A percentile compares a stretch with the other conserved stretches of the same genome.
Evolutionary conservation across 1,284 basidiomycete genomes (phyloP).

Genomic region (Papiliotrema terrestris): DNA sequence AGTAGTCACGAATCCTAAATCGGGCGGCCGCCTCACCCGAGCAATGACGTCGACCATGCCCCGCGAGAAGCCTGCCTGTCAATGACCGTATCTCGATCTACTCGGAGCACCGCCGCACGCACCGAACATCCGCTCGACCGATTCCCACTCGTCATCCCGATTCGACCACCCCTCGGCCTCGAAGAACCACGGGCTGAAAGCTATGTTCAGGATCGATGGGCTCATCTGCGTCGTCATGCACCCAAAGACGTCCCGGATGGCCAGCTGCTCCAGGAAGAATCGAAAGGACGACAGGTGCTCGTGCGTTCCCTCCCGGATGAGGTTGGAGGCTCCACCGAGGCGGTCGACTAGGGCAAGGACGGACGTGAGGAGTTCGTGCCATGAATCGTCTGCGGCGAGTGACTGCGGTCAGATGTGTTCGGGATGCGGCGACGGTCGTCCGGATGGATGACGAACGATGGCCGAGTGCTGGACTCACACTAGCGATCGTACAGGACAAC

Average conservation of each 20-base stretch:
- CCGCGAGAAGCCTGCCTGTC: conserved; percentile 27
- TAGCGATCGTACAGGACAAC: conserved; percentile 42
- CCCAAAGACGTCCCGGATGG: conserved; percentile 45
- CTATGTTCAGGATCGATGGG: conserved; percentile 38
- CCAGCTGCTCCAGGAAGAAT: conserved; percentile 46
- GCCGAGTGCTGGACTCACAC: conserved; percentile 39
- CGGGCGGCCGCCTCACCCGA: conserved; percentile 18
- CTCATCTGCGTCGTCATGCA: conserved; percentile 44
- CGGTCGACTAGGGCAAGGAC: conserved; percentile 37
- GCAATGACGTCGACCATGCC: conserved; percentile 44
- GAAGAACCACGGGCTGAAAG: conserved; percentile 45
- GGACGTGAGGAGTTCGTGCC: conserved; percentile 42
- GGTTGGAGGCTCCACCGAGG: conserved; percentile 38
- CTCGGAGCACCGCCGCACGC: conserved; percentile 1
- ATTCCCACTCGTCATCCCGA: conserved; percentile 42
- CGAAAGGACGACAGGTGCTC: conserved; percentile 35
- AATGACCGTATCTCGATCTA: not conserved
- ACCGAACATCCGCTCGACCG: conserved; percentile 45
- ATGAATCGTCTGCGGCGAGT: conserved; percentile 43
- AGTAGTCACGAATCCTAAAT: not conserved
- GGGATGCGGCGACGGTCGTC: not conserved
- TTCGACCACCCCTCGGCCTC: conserved; percentile 39
- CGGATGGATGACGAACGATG: too few relatives aligned
- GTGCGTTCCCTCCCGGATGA: conserved; percentile 33
- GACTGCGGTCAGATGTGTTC: conserved; percentile 15